Evolutionary conservation across 1,284 basidiomycete genomes (phyloP), one percentile per base, ranked within the genome.

Genomic region (Ganoderma boninense): DNA sequence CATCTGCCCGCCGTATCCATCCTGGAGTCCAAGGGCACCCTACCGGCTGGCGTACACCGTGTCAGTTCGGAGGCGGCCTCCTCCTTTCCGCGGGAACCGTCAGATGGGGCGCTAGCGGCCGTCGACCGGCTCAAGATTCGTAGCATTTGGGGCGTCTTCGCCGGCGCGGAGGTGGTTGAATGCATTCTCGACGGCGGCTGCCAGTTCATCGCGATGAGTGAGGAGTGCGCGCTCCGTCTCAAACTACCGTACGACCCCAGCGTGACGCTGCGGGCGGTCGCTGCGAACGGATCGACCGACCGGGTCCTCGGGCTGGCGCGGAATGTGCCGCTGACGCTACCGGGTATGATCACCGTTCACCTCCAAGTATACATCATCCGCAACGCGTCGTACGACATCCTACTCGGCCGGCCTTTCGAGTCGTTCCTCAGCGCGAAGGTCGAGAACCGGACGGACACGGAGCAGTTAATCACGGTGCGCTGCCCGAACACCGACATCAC

Each of bases 371-470:
- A 69, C 65, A 76, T 74, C 71, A 80, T 84, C 4, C 59, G 70
- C 1, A 66, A 69, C 0, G 72, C 80, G 0, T 76, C 82, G 0
- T 83, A 84, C 68, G 71, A 78, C 23, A 73, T 82, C 1, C 69
- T 84, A 0, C 64, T 83, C 2, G 81, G 82, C 0, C 61, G 79
- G 11, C 82, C 81, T 0, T 83, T 83, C 70, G 79, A 82, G 64
- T 71, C 79, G 0, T 46, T 83, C 8, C 80, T 79, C 0, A 54
- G 77, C 13, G 79, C 76, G 38, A 35, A 67, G 7, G 49, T 81
- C 0, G 61, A 75, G 16, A 80, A 79, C 56, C 65, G 57, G 26
- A 7, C 26, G 1, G 72, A 80, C 57, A 77, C 77, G 0, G 44
- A 67, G 0, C 78, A 80, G 65, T 70, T 66, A 0, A 72, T 80